Evolutionary conservation across 495 filamentous ascomycete genomes (phyloP), one percentile per base, ranked within the genome.

Genomic region (Lentithecium fluviatile): DNA sequence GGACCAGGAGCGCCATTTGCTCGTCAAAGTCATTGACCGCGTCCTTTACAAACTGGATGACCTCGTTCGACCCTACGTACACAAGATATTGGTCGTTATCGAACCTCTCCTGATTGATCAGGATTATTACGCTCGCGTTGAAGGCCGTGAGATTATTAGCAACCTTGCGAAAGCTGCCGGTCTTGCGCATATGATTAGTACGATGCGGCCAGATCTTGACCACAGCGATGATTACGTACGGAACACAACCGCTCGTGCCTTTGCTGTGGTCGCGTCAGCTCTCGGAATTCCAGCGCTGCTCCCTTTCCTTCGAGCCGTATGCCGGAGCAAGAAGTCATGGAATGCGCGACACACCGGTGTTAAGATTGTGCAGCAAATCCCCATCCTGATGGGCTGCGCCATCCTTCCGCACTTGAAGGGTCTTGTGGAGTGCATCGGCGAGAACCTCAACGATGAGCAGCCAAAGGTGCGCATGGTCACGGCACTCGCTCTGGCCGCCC

Each of bases 21-120:
- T 99, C 37, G 95, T 97, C 74, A 99, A 99, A 78, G 95, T 99
- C 70, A 97, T 99, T 73, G 95, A 97, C 69, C 89, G 95, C 73
- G 90, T 97, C 55, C 84, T 99, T 24, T 99, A 97, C 80, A 99
- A 99, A 78, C 82, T 99, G 19, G 95, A 97, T 70, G 94, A 97
- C 69, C 83, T 97, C 63, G 94, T 97, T 47, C 88, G 95, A 42
- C 95, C 95, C 19, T 97, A 90, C 62, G 93, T 96, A 11, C 95
- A 99, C 75, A 97, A 97, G 77, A 97, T 99, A 65, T 79, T 99
- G 53, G 95, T 99, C 58, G 95, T 99, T 74, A 99, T 99, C 68
- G 95, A 99, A 78, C 95, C 95, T 6, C 78, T 99, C 62, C 85
- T 99, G 65, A 99, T 99, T 69, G 95, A 97, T 73, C 94, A 97